phyloP scores from a whole-genome alignment of 2,329 filamentous ascomycete species.

The Alternaria postmessia region DNA sequence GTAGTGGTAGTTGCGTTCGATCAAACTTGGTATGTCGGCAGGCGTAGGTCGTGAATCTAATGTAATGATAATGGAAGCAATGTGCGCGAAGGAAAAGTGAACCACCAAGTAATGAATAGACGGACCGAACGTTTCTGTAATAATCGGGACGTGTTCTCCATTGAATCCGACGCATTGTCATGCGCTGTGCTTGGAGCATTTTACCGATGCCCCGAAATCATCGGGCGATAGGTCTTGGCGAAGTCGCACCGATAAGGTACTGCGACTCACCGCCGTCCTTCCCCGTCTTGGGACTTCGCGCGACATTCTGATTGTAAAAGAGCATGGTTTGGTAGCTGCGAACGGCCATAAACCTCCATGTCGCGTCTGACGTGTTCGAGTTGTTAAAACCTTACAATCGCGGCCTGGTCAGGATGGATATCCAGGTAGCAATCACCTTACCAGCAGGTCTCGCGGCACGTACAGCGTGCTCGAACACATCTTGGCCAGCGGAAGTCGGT shows the following conservation, averaged over 20 bases:
- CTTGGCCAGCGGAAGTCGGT: conserved; percentile 1
- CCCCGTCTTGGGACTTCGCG: not conserved
- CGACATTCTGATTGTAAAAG: not conserved
- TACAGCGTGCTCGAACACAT: not conserved
- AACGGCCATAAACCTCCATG: not conserved
- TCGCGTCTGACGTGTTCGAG: not conserved
- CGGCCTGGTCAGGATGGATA: not conserved
- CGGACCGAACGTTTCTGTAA: not conserved
- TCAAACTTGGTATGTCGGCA: not conserved
- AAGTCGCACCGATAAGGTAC: not conserved
- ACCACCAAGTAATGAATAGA: not conserved
- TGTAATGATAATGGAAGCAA: not conserved
- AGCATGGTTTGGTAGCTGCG: not conserved
- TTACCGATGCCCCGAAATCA: conserved; percentile 20
- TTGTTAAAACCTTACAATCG: not conserved
- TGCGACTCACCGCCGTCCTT: conserved; percentile 11
- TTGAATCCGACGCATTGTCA: conserved; percentile 18
- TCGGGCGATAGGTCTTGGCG: conserved; percentile 32
- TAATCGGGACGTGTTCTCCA: conserved; percentile 7
- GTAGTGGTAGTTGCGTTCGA: not conserved
- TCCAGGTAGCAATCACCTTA: not conserved
- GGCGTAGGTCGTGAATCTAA: not conserved
- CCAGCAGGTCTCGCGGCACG: not conserved
- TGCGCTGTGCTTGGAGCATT: conserved; percentile 10
- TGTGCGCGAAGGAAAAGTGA: conserved; percentile 2